Base-by-base conservation (phyloP, 345 rosid genomes). In the Salix caprea region DNA sequence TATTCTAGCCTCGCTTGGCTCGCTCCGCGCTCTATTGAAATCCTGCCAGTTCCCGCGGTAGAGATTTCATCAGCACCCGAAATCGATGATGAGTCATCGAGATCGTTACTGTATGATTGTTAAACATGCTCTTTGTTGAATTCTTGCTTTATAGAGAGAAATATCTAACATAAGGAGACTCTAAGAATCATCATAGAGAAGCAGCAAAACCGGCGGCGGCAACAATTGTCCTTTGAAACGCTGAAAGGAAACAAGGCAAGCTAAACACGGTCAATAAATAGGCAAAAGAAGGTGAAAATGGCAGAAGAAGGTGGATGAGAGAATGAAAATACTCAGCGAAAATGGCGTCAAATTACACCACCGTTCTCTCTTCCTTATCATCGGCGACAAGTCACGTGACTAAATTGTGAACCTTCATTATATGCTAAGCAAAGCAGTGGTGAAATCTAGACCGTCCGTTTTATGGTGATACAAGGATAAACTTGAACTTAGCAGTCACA, bases 351-450 rank as follows among this genome's bases (percentile, higher is more conserved):
- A 91, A 81, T 69, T 77, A 50, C 90, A 89, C 26, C 97, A 96
- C 82, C 97, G 99, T 79, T 93, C 98, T 50, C 79, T 96, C 87
- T 92, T 93, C 73, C 88, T 96, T 76, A 89, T 96, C 62, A 85
- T 96, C 58, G 99, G 98, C 56, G 99, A 96, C 89, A 93, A 96
- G 87, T 96, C 96, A 21, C 97, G 97, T 2, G 96, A 93, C 82
- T 97, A 96, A 97, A 91, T 96, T 75, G 94, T 93, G 79, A 96
- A 93, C 75, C 96, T 96, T 72, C 98, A 96, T 78, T 87, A 89
- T 76, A 89, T 96, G 91, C 75, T 89, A 54, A 88, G 91, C 78
- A 93, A 96, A 84, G 88, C 98, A 28, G 89, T 88, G 69, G 76
- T 87, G 46, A 91, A 92, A 56, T 80, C 94, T 1, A 90, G 88